A percentile compares a stretch with the other conserved stretches of the same genome.
phyloP scores from a whole-genome alignment of 2,329 filamentous ascomycete genomes.

The Aspergillus pseudotamarii region DNA sequence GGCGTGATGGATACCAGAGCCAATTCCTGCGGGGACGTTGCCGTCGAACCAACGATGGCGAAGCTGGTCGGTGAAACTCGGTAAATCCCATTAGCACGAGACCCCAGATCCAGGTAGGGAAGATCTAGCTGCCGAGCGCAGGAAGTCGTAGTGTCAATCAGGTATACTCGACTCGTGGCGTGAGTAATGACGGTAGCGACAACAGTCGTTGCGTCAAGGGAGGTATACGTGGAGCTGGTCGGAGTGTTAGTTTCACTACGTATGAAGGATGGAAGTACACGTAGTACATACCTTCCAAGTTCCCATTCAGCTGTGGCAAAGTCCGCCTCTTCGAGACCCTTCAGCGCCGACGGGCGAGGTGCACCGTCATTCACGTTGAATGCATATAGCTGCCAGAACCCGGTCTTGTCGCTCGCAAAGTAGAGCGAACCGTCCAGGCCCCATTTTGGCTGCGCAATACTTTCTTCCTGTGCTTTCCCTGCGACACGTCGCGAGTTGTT shows the following conservation, averaged over 20 bases:
- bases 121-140: conserved; percentile 19
- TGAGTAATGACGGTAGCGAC: conserved; percentile 23
- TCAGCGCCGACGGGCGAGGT: conserved; percentile 35
- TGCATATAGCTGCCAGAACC: conserved; percentile 54
- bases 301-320: conserved; percentile 35
- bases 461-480: conserved; percentile 45
- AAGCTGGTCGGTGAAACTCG: conserved; percentile 23
- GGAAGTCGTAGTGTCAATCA: conserved; percentile 19
- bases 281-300: conserved; percentile 22
- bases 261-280: no score
- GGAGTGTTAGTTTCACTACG: not conserved
- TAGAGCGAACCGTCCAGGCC: conserved; percentile 52
- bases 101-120: conserved; percentile 21
- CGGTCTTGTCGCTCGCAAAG: conserved; percentile 51
- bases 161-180: conserved; percentile 23
- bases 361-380: conserved; percentile 27
- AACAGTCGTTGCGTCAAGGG: conserved; percentile 22
- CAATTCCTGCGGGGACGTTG: conserved; percentile 23
- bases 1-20: conserved; percentile 14
- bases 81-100: conserved; percentile 14
- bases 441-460: conserved; percentile 57
- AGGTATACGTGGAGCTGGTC: conserved; percentile 23
- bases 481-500: conserved; percentile 42
- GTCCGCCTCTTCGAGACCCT: conserved; percentile 45
- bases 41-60: conserved; percentile 24